phyloP scores from a whole-genome alignment of 768 basidiomycete species.

The Chiua virens region DNA sequence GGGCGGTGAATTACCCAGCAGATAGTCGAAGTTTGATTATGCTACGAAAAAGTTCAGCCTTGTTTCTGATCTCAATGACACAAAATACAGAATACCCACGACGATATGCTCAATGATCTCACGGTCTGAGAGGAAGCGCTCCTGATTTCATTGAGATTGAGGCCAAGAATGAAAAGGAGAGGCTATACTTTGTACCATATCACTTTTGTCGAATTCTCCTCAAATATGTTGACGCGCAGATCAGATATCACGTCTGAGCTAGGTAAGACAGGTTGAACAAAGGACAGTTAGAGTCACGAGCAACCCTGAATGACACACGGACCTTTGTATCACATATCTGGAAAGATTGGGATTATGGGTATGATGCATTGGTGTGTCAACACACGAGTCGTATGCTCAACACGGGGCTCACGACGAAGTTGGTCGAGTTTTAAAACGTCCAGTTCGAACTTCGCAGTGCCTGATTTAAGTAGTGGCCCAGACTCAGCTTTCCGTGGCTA shows the following conservation, averaged over 20 bases:
- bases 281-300: neutral
- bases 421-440: constrained; percentile 11
- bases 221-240: constrained; percentile 61
- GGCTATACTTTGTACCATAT: constrained; percentile 71
- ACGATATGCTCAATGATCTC: constrained; percentile 77
- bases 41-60: constrained; percentile 37
- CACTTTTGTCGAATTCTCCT: constrained; percentile 56
- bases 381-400: neutral
- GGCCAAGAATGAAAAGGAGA: neutral
- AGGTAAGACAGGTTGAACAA: neutral
- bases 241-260: constrained; percentile 77
- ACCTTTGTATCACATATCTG: constrained; percentile 35
- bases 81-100: constrained; percentile 46
- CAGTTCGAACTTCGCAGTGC: neutral
- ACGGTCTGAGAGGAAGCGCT: constrained; percentile 68
- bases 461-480: too few species aligned
- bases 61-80: neutral
- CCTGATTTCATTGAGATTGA: constrained; percentile 42
- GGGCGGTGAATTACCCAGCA: constrained; percentile 81
- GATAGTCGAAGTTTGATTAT: constrained; percentile 63
- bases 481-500: constrained; percentile 14
- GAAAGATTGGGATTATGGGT: constrained; percentile 29
- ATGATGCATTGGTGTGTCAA: constrained; percentile 17
- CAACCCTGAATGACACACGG: neutral
- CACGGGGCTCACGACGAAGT: neutral